A percentile compares a stretch with the other conserved stretches of the same genome.
phyloP scores from a whole-genome alignment of 345 rosid genomes.

The Mangifera indica region DNA sequence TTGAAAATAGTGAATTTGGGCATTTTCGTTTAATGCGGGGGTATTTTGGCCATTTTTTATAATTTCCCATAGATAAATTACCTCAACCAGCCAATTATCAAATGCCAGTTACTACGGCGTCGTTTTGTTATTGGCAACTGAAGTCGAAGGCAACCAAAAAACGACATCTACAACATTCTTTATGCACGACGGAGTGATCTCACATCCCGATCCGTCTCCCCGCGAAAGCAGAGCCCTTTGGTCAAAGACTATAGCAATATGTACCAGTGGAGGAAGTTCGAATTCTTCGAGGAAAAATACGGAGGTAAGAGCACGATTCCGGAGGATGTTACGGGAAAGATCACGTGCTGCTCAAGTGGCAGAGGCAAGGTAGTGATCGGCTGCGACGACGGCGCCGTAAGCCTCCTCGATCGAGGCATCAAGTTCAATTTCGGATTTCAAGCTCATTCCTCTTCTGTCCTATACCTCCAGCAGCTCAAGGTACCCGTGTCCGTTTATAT shows the following conservation, averaged over 20 bases:
- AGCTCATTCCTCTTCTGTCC: conserved; percentile 78
- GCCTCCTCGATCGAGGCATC: conserved; percentile 92
- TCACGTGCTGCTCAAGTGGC: conserved; percentile 90
- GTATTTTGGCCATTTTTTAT: too few species aligned
- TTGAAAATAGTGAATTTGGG: too few species aligned
- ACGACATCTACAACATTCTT: not conserved
- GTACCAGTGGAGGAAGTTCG: conserved; percentile 98
- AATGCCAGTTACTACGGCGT: too few species aligned
- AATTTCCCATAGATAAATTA: too few species aligned
- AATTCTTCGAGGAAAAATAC: conserved; percentile 96
- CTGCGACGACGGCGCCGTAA: conserved; percentile 80
- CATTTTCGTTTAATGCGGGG: too few species aligned
- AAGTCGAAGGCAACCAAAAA: not conserved
- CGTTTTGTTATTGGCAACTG: not conserved
- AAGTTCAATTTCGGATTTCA: conserved; percentile 83
- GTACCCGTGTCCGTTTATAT: conserved; percentile 26
- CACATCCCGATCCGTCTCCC: conserved; percentile 1
- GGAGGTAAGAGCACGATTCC: conserved; percentile 75
- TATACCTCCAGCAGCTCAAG: conserved; percentile 95
- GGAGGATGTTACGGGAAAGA: conserved; percentile 69
- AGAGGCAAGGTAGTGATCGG: conserved; percentile 93
- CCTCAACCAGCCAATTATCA: too few species aligned
- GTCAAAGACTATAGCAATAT: conserved; percentile 24
- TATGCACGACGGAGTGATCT: not conserved
- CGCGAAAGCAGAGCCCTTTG: not conserved